A percentile compares a stretch with the other conserved stretches of the same genome.
phyloP scores from a whole-genome alignment of 805 yeast genomes.

The Candida loeiensis region DNA sequence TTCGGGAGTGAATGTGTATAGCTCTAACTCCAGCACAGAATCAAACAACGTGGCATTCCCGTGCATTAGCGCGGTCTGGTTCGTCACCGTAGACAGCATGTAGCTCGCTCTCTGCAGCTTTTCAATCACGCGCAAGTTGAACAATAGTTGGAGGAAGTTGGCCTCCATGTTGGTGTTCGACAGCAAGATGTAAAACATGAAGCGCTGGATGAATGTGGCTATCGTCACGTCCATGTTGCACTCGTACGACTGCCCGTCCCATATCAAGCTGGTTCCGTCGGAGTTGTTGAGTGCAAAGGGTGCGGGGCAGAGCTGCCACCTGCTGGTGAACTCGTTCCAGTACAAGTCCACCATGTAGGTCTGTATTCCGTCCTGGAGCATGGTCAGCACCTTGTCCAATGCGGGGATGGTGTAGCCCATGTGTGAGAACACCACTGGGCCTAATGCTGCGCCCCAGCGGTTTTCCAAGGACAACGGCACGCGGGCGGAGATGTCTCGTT shows the following conservation, averaged over 20 bases:
- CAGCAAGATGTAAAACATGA: conserved; percentile 17
- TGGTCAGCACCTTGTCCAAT: conserved; percentile 14
- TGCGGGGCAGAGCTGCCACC: conserved; percentile 57
- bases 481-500: conserved; percentile 31
- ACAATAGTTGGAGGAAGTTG: conserved; percentile 29
- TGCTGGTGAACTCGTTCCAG: conserved; percentile 43
- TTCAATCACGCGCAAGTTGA: conserved; percentile 22
- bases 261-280: conserved; percentile 10
- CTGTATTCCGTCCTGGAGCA: conserved; percentile 44
- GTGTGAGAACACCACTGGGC: conserved; percentile 24
- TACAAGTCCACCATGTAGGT: conserved; percentile 52
- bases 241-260: conserved; percentile 24
- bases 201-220: conserved; percentile 17
- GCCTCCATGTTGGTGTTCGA: conserved; percentile 35
- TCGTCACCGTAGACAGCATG: not conserved
- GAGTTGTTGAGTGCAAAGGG: conserved; percentile 19
- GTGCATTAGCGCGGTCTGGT: conserved; percentile 4
- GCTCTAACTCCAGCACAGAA: conserved; percentile 18
- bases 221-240: conserved; percentile 31
- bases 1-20: conserved; percentile 26
- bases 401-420: conserved; percentile 18
- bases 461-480: conserved; percentile 34
- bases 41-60: conserved; percentile 33
- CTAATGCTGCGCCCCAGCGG: conserved; percentile 31
- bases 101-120: not conserved